Evolutionary conservation across 257 asterid species (phyloP).

Genomic region (Gentiana dahurica): DNA sequence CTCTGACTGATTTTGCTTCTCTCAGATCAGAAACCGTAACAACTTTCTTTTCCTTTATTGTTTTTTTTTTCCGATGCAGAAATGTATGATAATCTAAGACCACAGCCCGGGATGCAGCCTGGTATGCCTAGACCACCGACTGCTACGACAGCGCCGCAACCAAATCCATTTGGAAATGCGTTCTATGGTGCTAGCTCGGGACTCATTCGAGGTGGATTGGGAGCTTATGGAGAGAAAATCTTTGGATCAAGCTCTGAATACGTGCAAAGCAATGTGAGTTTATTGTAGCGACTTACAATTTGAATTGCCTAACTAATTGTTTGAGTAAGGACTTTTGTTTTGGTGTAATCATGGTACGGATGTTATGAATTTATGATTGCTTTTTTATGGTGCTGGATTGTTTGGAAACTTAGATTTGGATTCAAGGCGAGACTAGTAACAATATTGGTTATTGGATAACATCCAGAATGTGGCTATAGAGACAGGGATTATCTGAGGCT

Average conservation of each 20-base stretch:
- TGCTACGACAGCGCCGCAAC: slow-evolving; percentile 8
- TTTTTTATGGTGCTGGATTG: too few species aligned
- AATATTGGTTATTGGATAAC: too few species aligned
- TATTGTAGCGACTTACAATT: background rate
- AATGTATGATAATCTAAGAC: background rate
- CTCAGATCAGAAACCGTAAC: too few species aligned
- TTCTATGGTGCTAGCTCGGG: slow-evolving; percentile 28
- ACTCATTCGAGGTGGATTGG: slow-evolving; percentile 27
- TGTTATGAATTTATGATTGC: too few species aligned
- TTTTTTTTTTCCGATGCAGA: background rate
- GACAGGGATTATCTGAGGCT: too few species aligned
- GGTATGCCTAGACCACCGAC: slow-evolving; percentile 20
- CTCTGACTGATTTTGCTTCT: too few species aligned
- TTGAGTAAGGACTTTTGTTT: too few species aligned
- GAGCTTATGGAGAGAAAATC: slow-evolving; percentile 28
- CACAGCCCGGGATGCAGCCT: background rate
- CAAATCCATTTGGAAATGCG: slow-evolving; percentile 27
- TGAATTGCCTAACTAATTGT: background rate
- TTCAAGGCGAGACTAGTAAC: too few species aligned
- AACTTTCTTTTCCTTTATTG: too few species aligned
- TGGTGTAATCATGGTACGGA: too few species aligned
- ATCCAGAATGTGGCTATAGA: too few species aligned
- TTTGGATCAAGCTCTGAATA: slow-evolving; percentile 27
- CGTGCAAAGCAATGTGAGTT: slow-evolving; percentile 30
- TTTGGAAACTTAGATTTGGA: too few species aligned